Base-by-base conservation (phyloP, 2,329 filamentous ascomycete species). In the Elsinoe australis region DNA sequence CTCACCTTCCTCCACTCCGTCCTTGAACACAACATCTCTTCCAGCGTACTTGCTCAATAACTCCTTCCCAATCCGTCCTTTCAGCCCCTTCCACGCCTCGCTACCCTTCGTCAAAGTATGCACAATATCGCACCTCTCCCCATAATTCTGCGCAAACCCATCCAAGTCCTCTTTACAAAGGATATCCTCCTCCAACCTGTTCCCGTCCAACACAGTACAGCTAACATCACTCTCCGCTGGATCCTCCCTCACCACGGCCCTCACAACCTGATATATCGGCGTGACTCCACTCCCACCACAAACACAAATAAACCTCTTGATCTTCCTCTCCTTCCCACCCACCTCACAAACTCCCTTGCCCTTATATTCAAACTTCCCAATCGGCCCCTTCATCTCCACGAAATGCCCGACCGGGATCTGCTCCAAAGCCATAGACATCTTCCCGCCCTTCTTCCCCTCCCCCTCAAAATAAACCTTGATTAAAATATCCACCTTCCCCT, bases 221-320 rank as follows among this genome's bases (percentile, higher is more conserved):
- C 63, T 67, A 0, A 85, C 92, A 6, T 64, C 55, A 58, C 90
- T 85, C 0, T 70, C n/a, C n/a, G n/a, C n/a, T n/a, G n/a, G n/a
- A n/a, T n/a, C 61, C 53, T 90, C 79, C 36, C 75, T 71, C 63
- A 88, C 75, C 0, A 94, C 77, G 0, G 85, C 83, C 5, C 85
- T 73, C 46, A 94, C 70, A 2, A 94, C 85, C 59, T 92, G 85
- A 61, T 82, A 92, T 54, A 95, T 85, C 0, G 89, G 89, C n/a
- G 89, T 95, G 59, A 95, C 84, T 1, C 89, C 89, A n/a, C 79
- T 86, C 4, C 89, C 89, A 10, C 77, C 89, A 57, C 86, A 92
- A 24, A 95, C 80, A 87, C 95, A 94, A 60, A 85, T 71, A 63
- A 95, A 87, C 9, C 74, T 75, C 46, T 74, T 76, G 1, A 94